Evolutionary conservation across 2,329 filamentous ascomycete genomes (phyloP), one percentile per base, ranked within the genome.

Genomic region (Beauveria scarabaeidicola): DNA sequence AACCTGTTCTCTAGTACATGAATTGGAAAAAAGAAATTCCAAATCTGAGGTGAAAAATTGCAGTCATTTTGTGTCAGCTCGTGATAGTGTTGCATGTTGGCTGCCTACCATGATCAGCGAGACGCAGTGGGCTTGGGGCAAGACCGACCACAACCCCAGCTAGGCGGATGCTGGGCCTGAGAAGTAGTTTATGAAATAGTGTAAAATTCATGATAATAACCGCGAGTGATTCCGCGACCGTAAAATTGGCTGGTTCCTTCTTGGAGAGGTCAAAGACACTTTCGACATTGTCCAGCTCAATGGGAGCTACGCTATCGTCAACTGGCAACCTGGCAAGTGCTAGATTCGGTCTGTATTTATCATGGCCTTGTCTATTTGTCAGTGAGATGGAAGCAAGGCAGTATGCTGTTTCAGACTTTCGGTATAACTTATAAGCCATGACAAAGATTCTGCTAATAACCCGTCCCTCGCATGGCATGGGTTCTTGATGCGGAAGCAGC

Each of bases 41-140:
- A 11, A 32, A 32, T 4, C 3, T 32, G 10, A 10, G 11, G 11
- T 11, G 29, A 11, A 63, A 59, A 55, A 61, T 11, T 38, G 47
- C 19, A 50, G 63, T 62, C 11, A 2, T 36, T 32, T 36, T 13
- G 11, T 6, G 32, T 13, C 11, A 13, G 32, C 11, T 36, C 32
- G 32, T 36, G 32, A 36, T 13, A 13, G 29, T 27, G 38, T 61
- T 11, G 40, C 61, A 63, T 43, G 60, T 64, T 11, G 55, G 59
- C 58, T 65, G 27, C 64, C 62, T 23, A 62, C 53, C 40, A 61
- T 63, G 47, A 58, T 66, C 19, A 62, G 55, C 38, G 63, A 63
- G 60, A 65, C 61, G 15, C 64, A 64, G 51, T 65, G 63, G 61
- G 62, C 64, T 21, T 65, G 61, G 63, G 61, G 64, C 36, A 44